Evolutionary conservation across 495 filamentous ascomycete genomes (phyloP), one percentile per base, ranked within the genome.

Genomic region (Hamigera avellanea): DNA sequence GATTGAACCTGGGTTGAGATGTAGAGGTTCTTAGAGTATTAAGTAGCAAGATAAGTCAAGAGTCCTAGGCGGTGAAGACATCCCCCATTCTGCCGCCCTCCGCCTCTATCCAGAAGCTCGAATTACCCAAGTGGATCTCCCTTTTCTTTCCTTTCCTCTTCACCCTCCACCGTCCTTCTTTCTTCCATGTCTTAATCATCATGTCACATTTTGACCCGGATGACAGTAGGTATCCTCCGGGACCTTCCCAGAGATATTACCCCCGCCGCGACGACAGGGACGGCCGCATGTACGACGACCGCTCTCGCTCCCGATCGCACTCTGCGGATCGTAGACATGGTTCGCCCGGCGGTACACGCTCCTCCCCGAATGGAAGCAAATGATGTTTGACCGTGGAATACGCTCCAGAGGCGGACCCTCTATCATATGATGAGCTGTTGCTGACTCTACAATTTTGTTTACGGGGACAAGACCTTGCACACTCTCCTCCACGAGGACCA

Each of bases 231-330:
- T 48, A 52, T 23, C 43, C 46, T 19, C 23, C 51, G n/a, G 52
- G 50, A n/a, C 43, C 48, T 1, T 14, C 42, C 7, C 27, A 52
- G 15, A 35, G 59, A 40, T 49, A 54, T 0, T 56, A 52, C 18
- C 52, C 49, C 19, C 52, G 51, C 34, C 53, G 52, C 15, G 50
- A 58, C 36, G 57, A 67, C 26, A 52, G 61, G 18, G 60, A 70
- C 25, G 63, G 54, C 34, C 53, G 59, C 30, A 67, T 70, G 60
- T 70, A 73, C 42, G 66, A 70, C 40, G 70, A 72, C 43, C 57
- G 45, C 27, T 56, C 52, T 26, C 52, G 35, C 30, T 53, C 61
- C 6, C 58, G 61, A 44, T 66, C 64, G 35, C 56, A 53, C 37
- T 50, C 48, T 33, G 34, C 39, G 35, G 49, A 54, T 36, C 49